These are phyloP conservation scores for Dendryphion nanum DNA, from an alignment of 2,329 filamentous ascomycete species.

Conservation along the genomic window DNA sequence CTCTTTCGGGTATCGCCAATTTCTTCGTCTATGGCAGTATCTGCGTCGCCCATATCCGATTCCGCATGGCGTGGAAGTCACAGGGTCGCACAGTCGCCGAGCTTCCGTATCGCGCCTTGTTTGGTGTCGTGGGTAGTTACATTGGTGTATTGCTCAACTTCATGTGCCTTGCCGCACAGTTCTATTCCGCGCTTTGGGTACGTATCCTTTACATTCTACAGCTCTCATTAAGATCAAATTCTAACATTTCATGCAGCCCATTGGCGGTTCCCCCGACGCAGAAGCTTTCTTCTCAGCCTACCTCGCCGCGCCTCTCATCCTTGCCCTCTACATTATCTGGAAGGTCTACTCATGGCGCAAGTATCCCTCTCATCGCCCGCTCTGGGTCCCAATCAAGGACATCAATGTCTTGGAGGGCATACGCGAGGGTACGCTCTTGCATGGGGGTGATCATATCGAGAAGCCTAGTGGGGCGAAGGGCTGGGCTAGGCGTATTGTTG, in stretches of 20 bases:
- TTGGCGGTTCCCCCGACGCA: slow-evolving; percentile 26
- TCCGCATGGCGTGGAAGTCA: slow-evolving; percentile 55
- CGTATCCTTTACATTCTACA: background rate
- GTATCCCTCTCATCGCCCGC: slow-evolving; percentile 16
- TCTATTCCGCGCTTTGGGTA: slow-evolving; percentile 30
- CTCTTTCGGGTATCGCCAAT: slow-evolving; percentile 67
- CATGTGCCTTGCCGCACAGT: slow-evolving; percentile 36
- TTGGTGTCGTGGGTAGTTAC: slow-evolving; percentile 38
- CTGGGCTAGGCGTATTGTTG: too few species aligned
- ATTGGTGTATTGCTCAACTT: slow-evolving; percentile 33
- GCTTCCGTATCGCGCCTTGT: slow-evolving; percentile 37
- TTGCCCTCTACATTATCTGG: slow-evolving; percentile 50
- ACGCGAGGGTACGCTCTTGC: slow-evolving; percentile 8
- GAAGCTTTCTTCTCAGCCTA: slow-evolving; percentile 46
- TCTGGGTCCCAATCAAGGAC: slow-evolving; percentile 25
- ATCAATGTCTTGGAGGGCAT: slow-evolving; percentile 34
- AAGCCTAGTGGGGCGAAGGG: too few species aligned
- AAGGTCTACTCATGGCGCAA: slow-evolving; percentile 32
- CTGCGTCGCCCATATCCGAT: slow-evolving; percentile 85
- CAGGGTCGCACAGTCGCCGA: slow-evolving; percentile 38
- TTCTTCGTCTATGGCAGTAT: slow-evolving; percentile 79
- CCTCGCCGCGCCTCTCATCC: slow-evolving; percentile 44
- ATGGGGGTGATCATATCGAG: too few species aligned
- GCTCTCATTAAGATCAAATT: background rate
- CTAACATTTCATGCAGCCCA: slow-evolving; percentile 15